Percentiles rank a stretch among this genome's conserved stretches.
Conservation (phyloP, 768 basidiomycete genomes). For the Tylopilus plumbeoviolaceoides region DNA sequence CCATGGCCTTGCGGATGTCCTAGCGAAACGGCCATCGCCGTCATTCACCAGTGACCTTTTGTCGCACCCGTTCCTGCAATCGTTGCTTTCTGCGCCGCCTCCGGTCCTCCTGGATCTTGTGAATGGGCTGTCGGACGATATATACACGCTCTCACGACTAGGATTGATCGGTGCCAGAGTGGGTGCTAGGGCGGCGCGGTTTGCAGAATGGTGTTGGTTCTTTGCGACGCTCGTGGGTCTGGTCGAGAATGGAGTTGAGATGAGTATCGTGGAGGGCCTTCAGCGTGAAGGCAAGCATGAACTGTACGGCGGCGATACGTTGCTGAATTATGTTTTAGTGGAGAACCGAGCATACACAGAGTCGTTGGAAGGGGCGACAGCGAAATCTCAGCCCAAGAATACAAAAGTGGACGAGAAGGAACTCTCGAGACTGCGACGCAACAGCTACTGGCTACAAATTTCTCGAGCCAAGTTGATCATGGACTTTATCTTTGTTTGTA, state of each 20-base stretch:
- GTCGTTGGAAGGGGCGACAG: conserved; percentile 66
- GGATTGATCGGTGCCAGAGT: conserved; percentile 63
- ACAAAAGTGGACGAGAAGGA: conserved; percentile 67
- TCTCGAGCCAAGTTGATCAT: conserved; percentile 69
- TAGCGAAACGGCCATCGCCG: background rate
- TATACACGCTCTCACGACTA: conserved; percentile 69
- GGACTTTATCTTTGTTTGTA: conserved; percentile 88
- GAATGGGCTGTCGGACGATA: conserved; percentile 71
- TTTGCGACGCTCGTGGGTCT: conserved; percentile 72
- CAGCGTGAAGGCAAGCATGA: conserved; percentile 53
- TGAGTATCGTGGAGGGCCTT: conserved; percentile 60
- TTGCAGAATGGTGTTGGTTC: conserved; percentile 88
- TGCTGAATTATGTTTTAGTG: conserved; percentile 39
- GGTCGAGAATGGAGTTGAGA: conserved; percentile 80
- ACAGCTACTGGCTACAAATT: conserved; percentile 74
- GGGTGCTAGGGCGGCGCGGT: conserved; percentile 66
- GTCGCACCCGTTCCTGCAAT: conserved; percentile 65
- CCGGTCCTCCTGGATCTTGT: conserved; percentile 78
- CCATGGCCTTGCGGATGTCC: conserved; percentile 18
- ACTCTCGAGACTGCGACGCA: conserved; percentile 58
- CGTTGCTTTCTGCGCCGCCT: conserved; percentile 74
- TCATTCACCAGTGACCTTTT: conserved; percentile 21
- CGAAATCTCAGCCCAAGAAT: conserved; percentile 60
- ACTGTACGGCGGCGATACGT: background rate
- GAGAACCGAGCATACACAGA: conserved; percentile 70